Evolutionary conservation across 192 early-diverging fungal species (phyloP).

Genomic region (Powellomyces hirtus): DNA sequence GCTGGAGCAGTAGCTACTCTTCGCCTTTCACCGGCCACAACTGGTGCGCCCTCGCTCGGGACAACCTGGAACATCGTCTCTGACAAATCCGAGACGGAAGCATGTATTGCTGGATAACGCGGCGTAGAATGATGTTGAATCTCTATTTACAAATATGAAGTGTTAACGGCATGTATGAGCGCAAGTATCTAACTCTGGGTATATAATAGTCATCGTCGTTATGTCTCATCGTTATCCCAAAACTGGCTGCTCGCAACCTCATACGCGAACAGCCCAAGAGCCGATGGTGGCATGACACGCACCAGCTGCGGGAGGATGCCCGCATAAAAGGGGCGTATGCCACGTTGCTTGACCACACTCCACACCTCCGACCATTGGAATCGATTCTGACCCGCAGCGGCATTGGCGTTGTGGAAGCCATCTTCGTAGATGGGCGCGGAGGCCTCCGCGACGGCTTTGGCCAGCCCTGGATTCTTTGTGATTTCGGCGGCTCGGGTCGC

Average conservation of each 20-base stretch:
- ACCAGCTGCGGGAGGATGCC: constrained; percentile 49
- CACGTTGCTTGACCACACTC: constrained; percentile 22
- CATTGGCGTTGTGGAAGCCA: constrained; percentile 20
- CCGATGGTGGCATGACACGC: constrained; percentile 49
- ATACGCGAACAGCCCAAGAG: constrained; percentile 49
- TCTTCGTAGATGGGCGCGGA: constrained; percentile 23
- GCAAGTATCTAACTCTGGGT: too few relatives aligned
- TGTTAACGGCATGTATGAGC: too few relatives aligned
- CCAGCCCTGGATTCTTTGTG: not conserved
- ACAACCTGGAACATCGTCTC: too few relatives aligned
- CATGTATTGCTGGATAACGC: too few relatives aligned
- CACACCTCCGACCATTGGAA: constrained; percentile 26
- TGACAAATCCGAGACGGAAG: too few relatives aligned
- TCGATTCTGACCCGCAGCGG: not conserved
- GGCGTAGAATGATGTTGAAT: too few relatives aligned
- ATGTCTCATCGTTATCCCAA: constrained; percentile 34
- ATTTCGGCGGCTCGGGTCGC: not conserved
- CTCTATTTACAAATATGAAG: too few relatives aligned
- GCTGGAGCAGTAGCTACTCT: too few relatives aligned
- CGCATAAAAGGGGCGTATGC: constrained; percentile 38
- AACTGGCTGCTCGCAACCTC: constrained; percentile 46
- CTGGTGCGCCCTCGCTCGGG: too few relatives aligned
- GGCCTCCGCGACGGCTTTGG: constrained; percentile 18
- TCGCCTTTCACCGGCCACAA: too few relatives aligned
- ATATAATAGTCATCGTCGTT: too few relatives aligned